These are phyloP conservation scores for button mushroom (Agaricus bisporus) DNA, from an alignment of 768 basidiomycete genomes.

Conservation along the genomic window DNA sequence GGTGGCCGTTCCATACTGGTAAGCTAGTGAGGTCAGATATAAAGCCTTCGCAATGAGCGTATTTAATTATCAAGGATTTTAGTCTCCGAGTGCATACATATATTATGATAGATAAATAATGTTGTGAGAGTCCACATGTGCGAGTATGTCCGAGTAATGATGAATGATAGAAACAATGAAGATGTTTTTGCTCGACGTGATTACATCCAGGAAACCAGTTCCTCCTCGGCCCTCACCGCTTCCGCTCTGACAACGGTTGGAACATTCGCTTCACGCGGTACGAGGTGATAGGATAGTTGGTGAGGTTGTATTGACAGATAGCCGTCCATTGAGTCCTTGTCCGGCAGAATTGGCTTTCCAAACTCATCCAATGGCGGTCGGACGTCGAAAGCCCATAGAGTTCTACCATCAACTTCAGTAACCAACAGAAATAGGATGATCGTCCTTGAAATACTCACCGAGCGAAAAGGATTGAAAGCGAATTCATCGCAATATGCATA, in stretches of 20 bases:
- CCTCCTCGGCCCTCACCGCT: constrained; percentile 11
- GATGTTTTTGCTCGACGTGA: background rate
- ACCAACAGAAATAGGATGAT: background rate
- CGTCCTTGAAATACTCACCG: constrained; percentile 10
- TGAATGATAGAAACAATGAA: background rate
- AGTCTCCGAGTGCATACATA: too few relatives aligned
- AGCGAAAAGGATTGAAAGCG: constrained; percentile 18
- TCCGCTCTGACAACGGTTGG: constrained; percentile 12
- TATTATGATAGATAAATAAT: too few relatives aligned
- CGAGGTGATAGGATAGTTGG: constrained; percentile 15
- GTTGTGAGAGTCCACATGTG: too few relatives aligned
- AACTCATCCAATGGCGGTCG: constrained; percentile 8
- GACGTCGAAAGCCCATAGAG: constrained; percentile 20
- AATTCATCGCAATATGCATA: constrained; percentile 21
- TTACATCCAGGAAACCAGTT: constrained; percentile 10
- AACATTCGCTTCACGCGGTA: constrained; percentile 5
- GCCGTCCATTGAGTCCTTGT: constrained; percentile 14
- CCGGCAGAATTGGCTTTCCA: constrained; percentile 15
- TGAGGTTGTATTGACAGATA: constrained; percentile 17
- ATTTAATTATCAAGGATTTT: too few relatives aligned
- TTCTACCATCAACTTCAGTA: constrained; percentile 10
- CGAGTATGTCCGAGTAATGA: background rate
- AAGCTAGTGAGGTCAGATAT: too few relatives aligned
- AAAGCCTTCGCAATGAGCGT: too few relatives aligned
- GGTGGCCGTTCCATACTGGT: background rate